Evolutionary conservation across 352 stramenopile species (phyloP), one percentile per base, ranked within the genome.

Genomic region (Pythium grandisporangium): DNA sequence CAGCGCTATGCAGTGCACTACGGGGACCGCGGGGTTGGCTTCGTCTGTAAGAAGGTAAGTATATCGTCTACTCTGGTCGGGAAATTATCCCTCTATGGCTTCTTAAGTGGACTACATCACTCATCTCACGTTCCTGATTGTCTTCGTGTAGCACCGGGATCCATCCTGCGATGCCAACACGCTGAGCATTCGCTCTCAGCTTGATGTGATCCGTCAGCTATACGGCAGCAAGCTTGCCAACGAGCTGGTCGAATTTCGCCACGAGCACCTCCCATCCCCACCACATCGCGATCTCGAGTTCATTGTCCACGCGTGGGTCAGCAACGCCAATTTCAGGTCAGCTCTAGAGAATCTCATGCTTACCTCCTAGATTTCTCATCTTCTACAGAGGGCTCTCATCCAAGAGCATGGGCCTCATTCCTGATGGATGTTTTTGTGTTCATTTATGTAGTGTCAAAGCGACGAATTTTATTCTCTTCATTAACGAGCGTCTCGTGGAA

Each of bases 401-500:
- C 27, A 14, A 32, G 8, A 14, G 8, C 27, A 32, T 32, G n/a
- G n/a, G n/a, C 27, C 27, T 32, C 27, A 32, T 8, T 32, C 14
- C 27, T 43, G 13, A 24, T 17, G 29, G 2, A 37, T 45, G 4
- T 30, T 13, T 17, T 32, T 13, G 7, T 14, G 17, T 32, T 13
- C 20, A 17, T 2, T 6, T 5, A 3, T 51, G 25, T 40, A 93
- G 80, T 48, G 41, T 88, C 22, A 84, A 83, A 51, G 88, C 85
- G 52, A 85, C 61, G 42, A 70, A 76, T 22, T 94, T 92, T 36
- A 77, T 99, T 30, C 53, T 99, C 11, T 99, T 99, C 59, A 96
- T 99, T 53, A 99, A 99, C 65, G 66, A 98, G 41, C 86, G 96
- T 8, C 68, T 98, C 11, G 95, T 99, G 10, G 87, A 98, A 24